phyloP scores from a whole-genome alignment of 345 rosid genomes.

The Bruguiera gymnorhiza region DNA sequence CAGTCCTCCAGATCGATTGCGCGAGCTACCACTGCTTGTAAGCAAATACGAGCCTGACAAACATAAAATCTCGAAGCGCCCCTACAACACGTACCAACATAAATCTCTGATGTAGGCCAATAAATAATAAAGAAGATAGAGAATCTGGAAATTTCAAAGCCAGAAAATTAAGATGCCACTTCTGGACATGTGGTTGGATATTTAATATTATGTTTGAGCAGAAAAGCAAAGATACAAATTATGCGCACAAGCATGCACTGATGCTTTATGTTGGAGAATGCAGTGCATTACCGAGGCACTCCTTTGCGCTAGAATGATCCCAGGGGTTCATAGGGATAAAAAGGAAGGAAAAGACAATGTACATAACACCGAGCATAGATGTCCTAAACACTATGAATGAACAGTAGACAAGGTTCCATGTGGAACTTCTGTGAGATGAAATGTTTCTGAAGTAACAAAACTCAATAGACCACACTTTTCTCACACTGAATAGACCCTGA shows the following conservation, averaged over 20 bases:
- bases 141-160: neutral
- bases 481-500: too few species aligned
- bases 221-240: neutral
- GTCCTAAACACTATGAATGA: too few species aligned
- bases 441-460: too few species aligned
- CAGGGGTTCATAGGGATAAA: too few species aligned
- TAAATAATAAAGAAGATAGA: neutral
- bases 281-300: too few species aligned
- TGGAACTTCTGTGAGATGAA: too few species aligned
- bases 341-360: too few species aligned
- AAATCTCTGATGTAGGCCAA: neutral
- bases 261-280: neutral
- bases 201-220: neutral
- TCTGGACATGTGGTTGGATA: neutral
- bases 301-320: too few species aligned
- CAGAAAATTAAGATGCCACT: neutral
- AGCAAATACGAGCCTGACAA: slow-evolving; percentile 71
- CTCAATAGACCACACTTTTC: too few species aligned
- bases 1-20: slow-evolving; percentile 63
- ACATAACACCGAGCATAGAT: too few species aligned
- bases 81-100: slow-evolving; percentile 38
- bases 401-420: too few species aligned
- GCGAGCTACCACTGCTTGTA: slow-evolving; percentile 43
- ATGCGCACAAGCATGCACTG: neutral
- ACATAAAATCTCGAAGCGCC: slow-evolving; percentile 82